Conservation (phyloP, 345 rosid species). For the Pistacia atlantica region DNA sequence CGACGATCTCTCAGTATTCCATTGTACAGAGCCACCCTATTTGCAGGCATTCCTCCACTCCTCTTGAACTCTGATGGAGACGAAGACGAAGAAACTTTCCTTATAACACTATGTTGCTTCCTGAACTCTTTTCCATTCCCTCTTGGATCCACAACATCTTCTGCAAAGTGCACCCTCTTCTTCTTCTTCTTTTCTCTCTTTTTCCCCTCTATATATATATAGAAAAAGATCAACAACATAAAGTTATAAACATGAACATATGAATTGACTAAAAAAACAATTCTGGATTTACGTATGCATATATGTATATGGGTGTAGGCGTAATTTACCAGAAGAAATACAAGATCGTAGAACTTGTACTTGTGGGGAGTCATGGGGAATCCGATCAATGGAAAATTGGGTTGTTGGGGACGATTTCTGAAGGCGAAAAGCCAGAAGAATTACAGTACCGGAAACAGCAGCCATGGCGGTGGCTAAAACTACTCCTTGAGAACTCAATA, state of each 20-base stretch:
- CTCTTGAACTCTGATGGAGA: slow-evolving; percentile 17
- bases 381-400: slow-evolving; percentile 29
- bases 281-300: neutral
- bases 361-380: slow-evolving; percentile 28
- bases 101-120: slow-evolving; percentile 24
- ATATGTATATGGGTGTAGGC: neutral
- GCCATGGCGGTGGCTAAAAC: slow-evolving; percentile 82
- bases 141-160: slow-evolving; percentile 60
- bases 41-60: slow-evolving; percentile 56
- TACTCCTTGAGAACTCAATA: slow-evolving; percentile 56
- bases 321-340: slow-evolving; percentile 47
- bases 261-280: neutral
- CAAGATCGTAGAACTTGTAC: slow-evolving; percentile 47
- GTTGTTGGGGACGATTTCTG: slow-evolving; percentile 41
- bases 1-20: slow-evolving; percentile 77
- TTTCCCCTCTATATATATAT: slow-evolving; percentile 29
- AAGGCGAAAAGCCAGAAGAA: slow-evolving; percentile 67
- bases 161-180: slow-evolving; percentile 56
- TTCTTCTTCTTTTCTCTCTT: slow-evolving; percentile 37
- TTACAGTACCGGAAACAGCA: slow-evolving; percentile 74
- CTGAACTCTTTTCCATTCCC: slow-evolving; percentile 51
- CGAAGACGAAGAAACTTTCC: slow-evolving; percentile 6
- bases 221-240: neutral
- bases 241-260: neutral
- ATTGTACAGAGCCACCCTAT: slow-evolving; percentile 66